Conservation (phyloP, 2,329 filamentous ascomycete species). For the Fusarium secorum region DNA sequence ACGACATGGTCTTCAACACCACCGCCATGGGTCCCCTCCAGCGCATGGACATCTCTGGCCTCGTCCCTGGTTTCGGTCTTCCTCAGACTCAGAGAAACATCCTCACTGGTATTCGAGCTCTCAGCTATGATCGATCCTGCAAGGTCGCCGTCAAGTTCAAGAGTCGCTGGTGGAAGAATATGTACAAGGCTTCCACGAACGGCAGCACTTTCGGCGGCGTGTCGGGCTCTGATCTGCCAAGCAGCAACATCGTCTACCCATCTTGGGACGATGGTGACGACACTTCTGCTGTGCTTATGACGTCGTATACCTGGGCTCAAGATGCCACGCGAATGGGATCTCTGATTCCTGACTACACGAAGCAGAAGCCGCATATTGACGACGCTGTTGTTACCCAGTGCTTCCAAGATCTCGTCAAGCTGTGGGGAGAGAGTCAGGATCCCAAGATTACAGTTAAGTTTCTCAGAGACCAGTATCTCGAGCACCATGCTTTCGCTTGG, state of each 20-base stretch:
- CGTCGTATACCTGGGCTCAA: conserved; percentile 30
- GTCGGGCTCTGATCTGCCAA: neutral
- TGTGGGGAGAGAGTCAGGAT: neutral
- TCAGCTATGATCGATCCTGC: conserved; percentile 19
- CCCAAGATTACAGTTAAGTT: neutral
- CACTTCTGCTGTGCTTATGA: conserved; percentile 9
- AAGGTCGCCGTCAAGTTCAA: conserved; percentile 34
- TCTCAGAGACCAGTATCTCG: conserved; percentile 8
- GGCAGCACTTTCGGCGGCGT: neutral
- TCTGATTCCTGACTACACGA: conserved; percentile 7
- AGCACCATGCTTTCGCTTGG: conserved; percentile 51
- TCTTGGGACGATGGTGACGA: conserved; percentile 19
- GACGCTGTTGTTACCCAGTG: conserved; percentile 13
- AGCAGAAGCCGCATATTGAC: neutral
- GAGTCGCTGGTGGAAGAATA: conserved; percentile 22
- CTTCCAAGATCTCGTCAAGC: conserved; percentile 15
- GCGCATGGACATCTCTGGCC: conserved; percentile 10
- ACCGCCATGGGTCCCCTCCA: conserved; percentile 18
- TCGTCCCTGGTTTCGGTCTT: neutral
- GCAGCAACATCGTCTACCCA: conserved; percentile 21
- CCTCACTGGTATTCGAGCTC: conserved; percentile 5
- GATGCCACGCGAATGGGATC: conserved; percentile 28
- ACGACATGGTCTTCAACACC: conserved; percentile 31
- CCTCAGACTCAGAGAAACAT: neutral
- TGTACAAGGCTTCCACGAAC: neutral